phyloP scores from a whole-genome alignment of 1,139 yeast genomes.

The Zygotorulaspora mrakii region DNA sequence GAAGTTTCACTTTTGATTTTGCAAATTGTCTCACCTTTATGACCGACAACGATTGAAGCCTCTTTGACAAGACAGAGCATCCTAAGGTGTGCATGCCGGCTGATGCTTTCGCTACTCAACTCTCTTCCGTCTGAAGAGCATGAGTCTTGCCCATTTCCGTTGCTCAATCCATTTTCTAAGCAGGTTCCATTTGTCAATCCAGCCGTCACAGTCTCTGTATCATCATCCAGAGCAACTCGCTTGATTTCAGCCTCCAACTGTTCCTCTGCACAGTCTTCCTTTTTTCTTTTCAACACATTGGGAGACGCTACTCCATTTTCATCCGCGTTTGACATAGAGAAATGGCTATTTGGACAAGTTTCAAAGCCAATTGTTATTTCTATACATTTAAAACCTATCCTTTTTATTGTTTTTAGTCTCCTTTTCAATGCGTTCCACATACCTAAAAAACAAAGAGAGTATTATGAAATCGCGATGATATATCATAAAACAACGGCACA shows the following conservation, averaged over 20 bases:
- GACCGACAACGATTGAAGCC: conserved; percentile 73
- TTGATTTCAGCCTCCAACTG: conserved; percentile 43
- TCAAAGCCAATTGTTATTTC: background rate
- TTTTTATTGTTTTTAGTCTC: conserved; percentile 4
- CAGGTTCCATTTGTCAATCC: conserved; percentile 12
- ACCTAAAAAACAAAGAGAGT: too few relatives aligned
- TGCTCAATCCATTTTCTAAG: conserved; percentile 21
- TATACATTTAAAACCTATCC: background rate
- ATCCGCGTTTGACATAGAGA: conserved; percentile 13
- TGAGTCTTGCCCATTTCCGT: conserved; percentile 1
- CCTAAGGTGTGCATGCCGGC: conserved; percentile 59
- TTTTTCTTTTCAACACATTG: conserved; percentile 60
- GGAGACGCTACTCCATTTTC: conserved; percentile 19
- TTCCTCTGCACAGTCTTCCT: conserved; percentile 47
- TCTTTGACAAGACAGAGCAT: conserved; percentile 77
- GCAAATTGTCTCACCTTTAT: conserved; percentile 68
- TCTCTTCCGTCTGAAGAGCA: conserved; percentile 5
- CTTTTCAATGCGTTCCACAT: conserved; percentile 3
- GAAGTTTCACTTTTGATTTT: conserved; percentile 62
- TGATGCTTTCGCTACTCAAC: conserved; percentile 9
- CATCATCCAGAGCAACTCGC: conserved; percentile 64
- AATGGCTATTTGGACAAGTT: background rate
- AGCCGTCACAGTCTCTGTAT: conserved; percentile 10
- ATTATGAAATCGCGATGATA: too few relatives aligned
- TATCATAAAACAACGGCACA: too few relatives aligned